Conservation (phyloP, 1,284 basidiomycete genomes). For the Marasmius oreades region DNA sequence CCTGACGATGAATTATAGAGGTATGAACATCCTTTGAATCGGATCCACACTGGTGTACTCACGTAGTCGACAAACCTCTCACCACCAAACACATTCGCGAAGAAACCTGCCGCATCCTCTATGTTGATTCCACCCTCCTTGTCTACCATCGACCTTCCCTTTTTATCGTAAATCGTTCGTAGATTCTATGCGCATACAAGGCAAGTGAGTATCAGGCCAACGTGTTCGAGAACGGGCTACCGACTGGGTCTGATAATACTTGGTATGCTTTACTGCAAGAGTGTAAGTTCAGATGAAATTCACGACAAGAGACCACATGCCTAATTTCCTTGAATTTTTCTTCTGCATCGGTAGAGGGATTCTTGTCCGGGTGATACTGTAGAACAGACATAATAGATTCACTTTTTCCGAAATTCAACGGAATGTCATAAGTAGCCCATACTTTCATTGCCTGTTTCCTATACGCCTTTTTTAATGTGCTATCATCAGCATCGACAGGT, state of each 20-base stretch:
- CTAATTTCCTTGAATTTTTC: constrained; percentile 94
- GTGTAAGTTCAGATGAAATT: constrained; percentile 1
- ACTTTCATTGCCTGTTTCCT: constrained; percentile 94
- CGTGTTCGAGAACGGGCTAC: constrained; percentile 25
- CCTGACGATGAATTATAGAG: constrained; percentile 38
- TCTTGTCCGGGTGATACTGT: constrained; percentile 94
- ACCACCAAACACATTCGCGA: constrained; percentile 89
- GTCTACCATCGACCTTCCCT: constrained; percentile 86
- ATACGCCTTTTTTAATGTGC: constrained; percentile 92
- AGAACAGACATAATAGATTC: background rate
- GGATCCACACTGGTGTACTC: constrained; percentile 29
- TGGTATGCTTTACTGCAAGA: constrained; percentile 82
- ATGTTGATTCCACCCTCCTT: constrained; percentile 67
- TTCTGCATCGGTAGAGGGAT: constrained; percentile 82
- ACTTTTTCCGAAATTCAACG: background rate
- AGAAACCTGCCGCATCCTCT: constrained; percentile 89
- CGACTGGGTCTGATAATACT: constrained; percentile 79
- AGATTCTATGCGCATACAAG: constrained; percentile 53
- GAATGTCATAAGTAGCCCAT: constrained; percentile 8
- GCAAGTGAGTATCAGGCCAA: constrained; percentile 2
- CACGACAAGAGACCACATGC: constrained; percentile 33
- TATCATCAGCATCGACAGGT: constrained; percentile 53
- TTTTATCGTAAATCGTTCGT: constrained; percentile 91
- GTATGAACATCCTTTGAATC: background rate
- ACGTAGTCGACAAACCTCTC: constrained; percentile 86